Base-by-base conservation (phyloP, 1,284 basidiomycete genomes). In the Caloboletus inedulis region DNA sequence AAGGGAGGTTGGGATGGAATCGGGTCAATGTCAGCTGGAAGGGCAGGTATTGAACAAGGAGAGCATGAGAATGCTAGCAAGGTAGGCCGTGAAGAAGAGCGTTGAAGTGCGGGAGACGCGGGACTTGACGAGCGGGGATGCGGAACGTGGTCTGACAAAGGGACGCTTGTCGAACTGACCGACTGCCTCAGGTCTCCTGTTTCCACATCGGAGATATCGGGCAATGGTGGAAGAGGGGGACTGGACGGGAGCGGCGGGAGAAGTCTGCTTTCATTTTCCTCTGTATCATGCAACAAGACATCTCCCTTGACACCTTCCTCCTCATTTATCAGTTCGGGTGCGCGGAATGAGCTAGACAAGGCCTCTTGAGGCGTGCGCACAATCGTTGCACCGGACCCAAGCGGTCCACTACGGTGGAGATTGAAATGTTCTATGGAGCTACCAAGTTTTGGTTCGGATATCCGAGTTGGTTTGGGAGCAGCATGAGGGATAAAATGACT, bases 341-440 rank as follows among this genome's bases (percentile, higher is more conserved):
- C 13, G 16, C 31, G 35, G 18, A 29, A 19, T 10, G 65, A 25
- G 33, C 60, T 45, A 18, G 64, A 69, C 51, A 90, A 72, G 30
- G 87, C 88, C 47, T 91, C 88, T 55, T 85, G 81, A 3, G 88
- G 87, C 0, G 88, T 90, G 54, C 83, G 75, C 31, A 91, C 88
- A 21, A 91, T 35, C 3, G 74, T 82, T 13, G 87, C 87, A 34
- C 87, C 87, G 10, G 78, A 65, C 16, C 87, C 87, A 12, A 89
- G 75, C 2, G 72, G 64, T 5, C 81, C 81, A 46, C 67, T 74
- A 3, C 78, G 74, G 9, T 69, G 66, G 35, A 72, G 59, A 36
- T 68, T 64, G 36, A 77, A 56, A 4, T 74, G 64, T 36, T 82
- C 79, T 25, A 78, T 69, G n/a, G 76, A 73, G 55, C 75, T 74